phyloP scores from a whole-genome alignment of 2,329 filamentous ascomycete genomes.

The Cladophialophora immunda region DNA sequence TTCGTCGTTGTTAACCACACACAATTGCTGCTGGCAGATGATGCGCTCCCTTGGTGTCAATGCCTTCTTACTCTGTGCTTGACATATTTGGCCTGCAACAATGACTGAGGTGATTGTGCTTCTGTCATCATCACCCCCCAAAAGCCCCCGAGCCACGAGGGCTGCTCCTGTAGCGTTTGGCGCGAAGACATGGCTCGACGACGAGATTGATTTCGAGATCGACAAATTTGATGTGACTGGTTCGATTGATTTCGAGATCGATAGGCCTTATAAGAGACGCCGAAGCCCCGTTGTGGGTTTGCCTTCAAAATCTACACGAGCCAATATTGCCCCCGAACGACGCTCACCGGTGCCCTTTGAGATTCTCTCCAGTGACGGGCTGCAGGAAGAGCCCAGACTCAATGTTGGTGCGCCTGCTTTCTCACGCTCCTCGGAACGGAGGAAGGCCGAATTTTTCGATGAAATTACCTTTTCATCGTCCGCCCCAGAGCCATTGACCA shows the following conservation, averaged over 20 bases:
- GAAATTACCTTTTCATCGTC: constrained; percentile 56
- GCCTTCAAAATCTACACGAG: not conserved
- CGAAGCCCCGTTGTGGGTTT: constrained; percentile 35
- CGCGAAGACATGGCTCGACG: not conserved
- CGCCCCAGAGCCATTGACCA: constrained; percentile 42
- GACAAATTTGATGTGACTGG: constrained; percentile 40
- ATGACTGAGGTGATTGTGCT: constrained; percentile 34
- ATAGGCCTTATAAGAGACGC: constrained; percentile 45
- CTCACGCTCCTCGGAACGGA: not conserved
- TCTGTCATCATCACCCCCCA: constrained; percentile 29
- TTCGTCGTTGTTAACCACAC: not conserved
- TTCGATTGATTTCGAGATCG: constrained; percentile 28
- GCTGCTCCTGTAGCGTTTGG: not conserved
- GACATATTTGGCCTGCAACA: not conserved
- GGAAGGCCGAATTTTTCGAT: constrained; percentile 43
- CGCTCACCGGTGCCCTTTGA: constrained; percentile 24
- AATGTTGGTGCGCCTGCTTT: not conserved
- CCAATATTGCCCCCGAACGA: not conserved
- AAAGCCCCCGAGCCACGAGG: not conserved
- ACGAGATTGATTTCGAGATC: constrained; percentile 43
- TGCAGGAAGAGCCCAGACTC: not conserved
- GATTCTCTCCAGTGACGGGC: constrained; percentile 33
- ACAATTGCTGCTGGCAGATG: not conserved
- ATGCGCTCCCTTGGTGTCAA: not conserved
- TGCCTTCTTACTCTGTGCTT: not conserved